Percentiles rank a stretch among this genome's conserved stretches.
These are phyloP conservation scores for Leptomonas pyrrhocoris DNA, from an alignment of 208 protist genomes.

Conservation along the genomic window DNA sequence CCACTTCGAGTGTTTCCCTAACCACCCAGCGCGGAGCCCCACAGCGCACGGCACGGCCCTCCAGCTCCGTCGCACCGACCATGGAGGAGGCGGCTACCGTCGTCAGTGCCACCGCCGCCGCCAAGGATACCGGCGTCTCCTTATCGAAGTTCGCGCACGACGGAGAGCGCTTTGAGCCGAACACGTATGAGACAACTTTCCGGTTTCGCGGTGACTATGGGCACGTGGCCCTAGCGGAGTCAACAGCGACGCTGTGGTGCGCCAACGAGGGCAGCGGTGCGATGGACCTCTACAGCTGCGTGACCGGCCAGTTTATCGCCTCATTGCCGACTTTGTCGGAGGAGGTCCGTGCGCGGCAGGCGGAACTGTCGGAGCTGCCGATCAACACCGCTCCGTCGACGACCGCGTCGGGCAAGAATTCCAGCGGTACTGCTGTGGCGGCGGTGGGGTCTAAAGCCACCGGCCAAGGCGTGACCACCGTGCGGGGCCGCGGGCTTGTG, in stretches of 20 bases:
- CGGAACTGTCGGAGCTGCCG: slow-evolving; percentile 21
- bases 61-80: neutral
- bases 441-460: neutral
- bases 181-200: slow-evolving; percentile 45
- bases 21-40: neutral
- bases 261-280: slow-evolving; percentile 45
- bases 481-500: slow-evolving; percentile 20
- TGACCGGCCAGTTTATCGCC: slow-evolving; percentile 57
- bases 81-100: neutral
- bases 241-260: slow-evolving; percentile 64
- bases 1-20: neutral
- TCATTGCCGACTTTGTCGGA: slow-evolving; percentile 31
- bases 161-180: slow-evolving; percentile 41
- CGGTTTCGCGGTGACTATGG: slow-evolving; percentile 48
- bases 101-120: neutral
- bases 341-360: slow-evolving; percentile 16
- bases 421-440: neutral
- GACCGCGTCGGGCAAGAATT: neutral
- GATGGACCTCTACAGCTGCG: slow-evolving; percentile 71
- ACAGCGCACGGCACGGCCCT: no score
- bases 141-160: slow-evolving; percentile 11
- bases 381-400: neutral
- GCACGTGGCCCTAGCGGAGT: slow-evolving; percentile 32
- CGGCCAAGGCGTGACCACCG: neutral
- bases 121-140: slow-evolving; percentile 14